Base-by-base conservation (phyloP, 306 rosid genomes). In the Citrullus mucosospermus region DNA sequence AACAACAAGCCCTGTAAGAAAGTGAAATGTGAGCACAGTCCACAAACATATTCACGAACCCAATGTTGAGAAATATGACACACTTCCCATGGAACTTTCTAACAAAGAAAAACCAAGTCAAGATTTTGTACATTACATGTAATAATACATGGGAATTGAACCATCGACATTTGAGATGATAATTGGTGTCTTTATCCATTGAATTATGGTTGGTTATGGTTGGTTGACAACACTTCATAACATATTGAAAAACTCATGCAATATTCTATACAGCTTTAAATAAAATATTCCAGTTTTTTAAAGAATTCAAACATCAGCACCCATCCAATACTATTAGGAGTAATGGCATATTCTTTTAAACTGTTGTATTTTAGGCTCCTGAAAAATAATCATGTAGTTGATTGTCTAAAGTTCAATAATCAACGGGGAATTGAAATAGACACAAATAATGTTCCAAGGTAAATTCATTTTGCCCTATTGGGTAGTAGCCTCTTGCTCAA, bases 1-100 rank as follows among this genome's bases (percentile, higher is more conserved):
- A 78, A 95, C 97, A 76, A 95, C 97, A 78, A 95, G 93, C 77
- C 98, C 98, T 91, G 80, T 83, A 85, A 62, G 22, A 77, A 82
- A 32, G 67, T 18, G 41, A 50, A 38, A 55, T 30, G 57, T 55
- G 20, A 77, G 54, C 54, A 48, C 54, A 48, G 54, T 48, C 5
- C 22, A 67, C 32, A 41, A 67, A 55, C 9, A 20, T 38, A 18
- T 50, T n/a, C 28, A 54, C 22, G 1, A 74, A 48, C 8, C 39
- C 28, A 22, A 59, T 17, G 18, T 22, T 44, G 15, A 30, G 11
- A 65, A 82, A 50, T 44, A n/a, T 56, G 5, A 62, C 69, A 34
- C 14, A 63, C 15, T 63, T 63, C 34, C 12, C 22, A 63, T 14
- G 44, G 70, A 63, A 63, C 22, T 68, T 39, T 18, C 9, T 10